These are phyloP conservation scores for Wickerhamomyces sp. DNA, from an alignment of 1,139 yeast genomes.

Conservation along the genomic window DNA sequence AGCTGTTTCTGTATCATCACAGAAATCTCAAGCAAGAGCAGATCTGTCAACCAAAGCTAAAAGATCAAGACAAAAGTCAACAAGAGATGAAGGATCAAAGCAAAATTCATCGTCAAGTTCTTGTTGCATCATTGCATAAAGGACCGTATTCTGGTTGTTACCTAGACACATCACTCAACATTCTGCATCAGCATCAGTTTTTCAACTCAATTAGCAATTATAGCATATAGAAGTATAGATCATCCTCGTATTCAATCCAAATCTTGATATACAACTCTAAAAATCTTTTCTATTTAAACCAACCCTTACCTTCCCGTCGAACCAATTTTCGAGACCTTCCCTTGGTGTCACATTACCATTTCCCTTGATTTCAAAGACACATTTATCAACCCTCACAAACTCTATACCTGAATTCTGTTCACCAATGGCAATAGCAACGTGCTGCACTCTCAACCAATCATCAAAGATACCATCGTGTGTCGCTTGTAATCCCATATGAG, in stretches of 20 bases:
- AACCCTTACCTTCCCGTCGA: slow-evolving; percentile 18
- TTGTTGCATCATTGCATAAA: neutral
- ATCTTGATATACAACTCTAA: neutral
- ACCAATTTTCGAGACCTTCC: slow-evolving; percentile 23
- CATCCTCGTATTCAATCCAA: no score
- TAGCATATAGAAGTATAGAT: no score
- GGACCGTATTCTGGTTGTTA: neutral
- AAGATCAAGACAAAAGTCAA: neutral
- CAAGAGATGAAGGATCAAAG: neutral
- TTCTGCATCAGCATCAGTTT: no score
- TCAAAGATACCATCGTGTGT: slow-evolving; percentile 51
- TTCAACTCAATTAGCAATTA: no score
- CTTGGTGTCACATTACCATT: slow-evolving; percentile 16
- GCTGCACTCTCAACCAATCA: slow-evolving; percentile 55
- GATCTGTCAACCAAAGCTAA: neutral
- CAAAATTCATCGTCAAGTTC: neutral
- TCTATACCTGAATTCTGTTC: slow-evolving; percentile 27
- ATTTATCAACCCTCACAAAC: slow-evolving; percentile 41
- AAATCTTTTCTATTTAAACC: slow-evolving; percentile 3
- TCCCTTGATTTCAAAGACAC: slow-evolving; percentile 28
- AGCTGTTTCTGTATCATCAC: neutral
- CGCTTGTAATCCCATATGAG: slow-evolving; percentile 52
- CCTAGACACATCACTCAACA: no score
- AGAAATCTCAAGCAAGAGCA: neutral
- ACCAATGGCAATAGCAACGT: slow-evolving; percentile 39